Evolutionary conservation across 352 stramenopile species (phyloP).

Genomic region (Phytophthora vignae): DNA sequence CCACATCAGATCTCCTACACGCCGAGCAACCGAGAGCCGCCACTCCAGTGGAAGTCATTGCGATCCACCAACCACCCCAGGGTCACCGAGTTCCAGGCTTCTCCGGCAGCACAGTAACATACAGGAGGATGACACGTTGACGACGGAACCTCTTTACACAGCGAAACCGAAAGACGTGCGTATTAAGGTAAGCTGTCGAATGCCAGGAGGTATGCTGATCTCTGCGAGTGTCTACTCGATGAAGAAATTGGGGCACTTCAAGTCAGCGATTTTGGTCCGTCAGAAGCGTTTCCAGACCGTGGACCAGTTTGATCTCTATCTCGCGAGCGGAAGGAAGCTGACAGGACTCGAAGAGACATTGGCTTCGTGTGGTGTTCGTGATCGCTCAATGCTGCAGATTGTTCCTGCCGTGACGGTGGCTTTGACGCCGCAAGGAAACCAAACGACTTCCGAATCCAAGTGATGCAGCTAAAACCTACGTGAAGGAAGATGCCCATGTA

Average conservation of each 20-base stretch:
- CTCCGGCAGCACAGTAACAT: constrained; percentile 14
- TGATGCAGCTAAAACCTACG: background rate
- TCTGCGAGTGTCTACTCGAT: constrained; percentile 47
- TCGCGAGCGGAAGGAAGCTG: constrained; percentile 49
- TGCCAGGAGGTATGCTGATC: constrained; percentile 65
- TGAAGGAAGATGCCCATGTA: background rate
- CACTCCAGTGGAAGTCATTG: constrained; percentile 1
- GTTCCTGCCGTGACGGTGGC: constrained; percentile 27
- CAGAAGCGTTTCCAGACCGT: constrained; percentile 57
- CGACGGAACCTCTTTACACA: constrained; percentile 1
- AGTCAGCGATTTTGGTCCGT: constrained; percentile 43
- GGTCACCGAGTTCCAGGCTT: constrained; percentile 11
- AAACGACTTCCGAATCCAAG: background rate
- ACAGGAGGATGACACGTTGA: constrained; percentile 16
- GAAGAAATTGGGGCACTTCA: constrained; percentile 64
- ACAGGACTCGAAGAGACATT: constrained; percentile 48
- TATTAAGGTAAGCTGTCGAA: constrained; percentile 60
- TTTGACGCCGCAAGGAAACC: constrained; percentile 10
- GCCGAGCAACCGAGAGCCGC: constrained; percentile 16
- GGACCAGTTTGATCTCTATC: constrained; percentile 64
- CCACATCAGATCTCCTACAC: constrained; percentile 37
- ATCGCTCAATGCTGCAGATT: constrained; percentile 58
- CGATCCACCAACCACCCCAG: constrained; percentile 9
- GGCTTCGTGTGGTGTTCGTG: constrained; percentile 37
- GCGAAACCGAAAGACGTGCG: constrained; percentile 30